phyloP scores from a whole-genome alignment of 2,329 filamentous ascomycete species.

The Epicoccum nigrum region DNA sequence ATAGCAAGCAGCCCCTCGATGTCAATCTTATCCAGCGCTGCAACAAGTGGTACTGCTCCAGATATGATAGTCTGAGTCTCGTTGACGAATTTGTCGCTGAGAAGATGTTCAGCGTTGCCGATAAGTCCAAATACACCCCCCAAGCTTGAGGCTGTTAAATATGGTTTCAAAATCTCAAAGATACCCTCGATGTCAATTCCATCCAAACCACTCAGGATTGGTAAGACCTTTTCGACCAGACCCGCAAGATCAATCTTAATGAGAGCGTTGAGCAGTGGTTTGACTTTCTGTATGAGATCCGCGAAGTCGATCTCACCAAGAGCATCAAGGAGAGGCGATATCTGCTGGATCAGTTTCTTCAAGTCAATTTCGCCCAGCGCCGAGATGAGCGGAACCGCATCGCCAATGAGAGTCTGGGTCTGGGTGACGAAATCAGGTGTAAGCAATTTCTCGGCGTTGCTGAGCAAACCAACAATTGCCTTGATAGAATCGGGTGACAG shows the following conservation, averaged over 20 bases:
- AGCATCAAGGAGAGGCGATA: neutral
- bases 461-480: neutral
- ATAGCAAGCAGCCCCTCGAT: neutral
- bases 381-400: neutral
- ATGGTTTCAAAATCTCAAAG: neutral
- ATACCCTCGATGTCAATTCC: neutral
- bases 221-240: neutral
- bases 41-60: neutral
- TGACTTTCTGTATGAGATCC: neutral
- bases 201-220: neutral
- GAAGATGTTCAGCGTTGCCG: neutral
- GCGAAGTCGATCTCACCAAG: neutral
- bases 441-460: neutral
- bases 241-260: neutral
- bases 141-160: neutral
- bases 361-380: neutral
- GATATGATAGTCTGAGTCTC: neutral
- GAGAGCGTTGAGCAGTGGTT: neutral
- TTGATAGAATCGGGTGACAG: neutral
- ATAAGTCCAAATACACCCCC: neutral
- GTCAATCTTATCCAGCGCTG: neutral
- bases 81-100: neutral
- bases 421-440: neutral
- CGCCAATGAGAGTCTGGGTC: neutral
- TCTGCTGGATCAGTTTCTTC: neutral